phyloP scores from a whole-genome alignment of 768 basidiomycete genomes.

The Rhizopogon rudus region DNA sequence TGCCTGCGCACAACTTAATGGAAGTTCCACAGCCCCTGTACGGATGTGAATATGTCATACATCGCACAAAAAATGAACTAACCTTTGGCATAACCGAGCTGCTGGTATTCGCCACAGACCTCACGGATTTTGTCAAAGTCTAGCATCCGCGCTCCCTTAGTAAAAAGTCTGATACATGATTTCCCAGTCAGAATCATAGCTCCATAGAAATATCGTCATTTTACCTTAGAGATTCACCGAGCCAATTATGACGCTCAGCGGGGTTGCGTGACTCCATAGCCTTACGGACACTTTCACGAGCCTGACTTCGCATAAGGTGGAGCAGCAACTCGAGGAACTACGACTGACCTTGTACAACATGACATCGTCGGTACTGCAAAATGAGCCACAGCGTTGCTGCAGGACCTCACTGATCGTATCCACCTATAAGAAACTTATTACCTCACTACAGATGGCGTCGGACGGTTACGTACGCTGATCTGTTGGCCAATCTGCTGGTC shows the following conservation, averaged over 20 bases:
- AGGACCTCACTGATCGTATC: conserved; percentile 95
- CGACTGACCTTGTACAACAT: conserved; percentile 85
- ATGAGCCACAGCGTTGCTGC: conserved; percentile 92
- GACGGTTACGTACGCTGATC: conserved; percentile 62
- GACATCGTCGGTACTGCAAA: conserved; percentile 98
- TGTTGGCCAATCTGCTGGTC: conserved; percentile 98
- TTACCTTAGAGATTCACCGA: conserved; percentile 86
- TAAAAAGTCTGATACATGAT: conserved; percentile 60
- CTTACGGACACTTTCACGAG: conserved; percentile 88
- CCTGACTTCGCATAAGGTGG: conserved; percentile 41
- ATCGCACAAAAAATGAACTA: conserved; percentile 9
- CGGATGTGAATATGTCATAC: background rate
- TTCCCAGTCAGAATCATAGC: conserved; percentile 3
- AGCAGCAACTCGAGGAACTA: conserved; percentile 1
- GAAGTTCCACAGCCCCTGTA: conserved; percentile 79
- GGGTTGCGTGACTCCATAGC: conserved; percentile 78
- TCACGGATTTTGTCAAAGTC: conserved; percentile 83
- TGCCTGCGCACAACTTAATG: conserved; percentile 75
- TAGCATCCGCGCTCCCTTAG: conserved; percentile 80
- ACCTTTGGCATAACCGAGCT: conserved; percentile 82
- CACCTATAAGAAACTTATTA: conserved; percentile 48
- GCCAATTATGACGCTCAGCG: conserved; percentile 69
- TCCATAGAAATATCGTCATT: conserved; percentile 2
- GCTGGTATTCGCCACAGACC: conserved; percentile 85
- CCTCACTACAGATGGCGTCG: background rate